Evolutionary conservation across 164 flowering plant genomes (phyloP).

Genomic region (Platanus orientalis): DNA sequence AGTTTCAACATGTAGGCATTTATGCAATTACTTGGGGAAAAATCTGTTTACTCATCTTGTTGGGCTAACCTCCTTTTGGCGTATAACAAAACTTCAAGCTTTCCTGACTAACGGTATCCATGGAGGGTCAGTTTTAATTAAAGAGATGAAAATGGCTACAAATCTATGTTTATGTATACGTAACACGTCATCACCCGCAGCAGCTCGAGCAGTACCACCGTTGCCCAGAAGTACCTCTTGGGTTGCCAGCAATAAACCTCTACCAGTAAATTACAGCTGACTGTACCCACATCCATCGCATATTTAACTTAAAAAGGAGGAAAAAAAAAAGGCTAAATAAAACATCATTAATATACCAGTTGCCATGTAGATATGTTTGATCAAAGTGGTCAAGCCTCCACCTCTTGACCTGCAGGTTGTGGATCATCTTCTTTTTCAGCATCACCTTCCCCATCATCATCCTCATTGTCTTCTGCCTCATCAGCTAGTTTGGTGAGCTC

Average conservation of each 20-base stretch:
- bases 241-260: neutral
- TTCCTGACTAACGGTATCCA: neutral
- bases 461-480: slow-evolving; percentile 68
- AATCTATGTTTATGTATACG: slow-evolving; percentile 9
- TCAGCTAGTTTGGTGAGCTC: slow-evolving; percentile 89
- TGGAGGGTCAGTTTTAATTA: neutral
- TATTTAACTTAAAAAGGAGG: neutral
- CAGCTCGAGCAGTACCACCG: slow-evolving; percentile 3
- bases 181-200: slow-evolving; percentile 1
- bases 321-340: neutral
- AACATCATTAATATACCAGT: neutral
- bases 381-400: slow-evolving; percentile 1
- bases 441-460: slow-evolving; percentile 23
- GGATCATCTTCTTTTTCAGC: slow-evolving; percentile 19
- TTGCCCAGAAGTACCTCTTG: neutral
- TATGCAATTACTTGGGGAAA: neutral
- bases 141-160: slow-evolving; percentile 12
- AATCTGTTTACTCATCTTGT: neutral
- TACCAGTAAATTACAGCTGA: neutral
- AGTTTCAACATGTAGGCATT: neutral
- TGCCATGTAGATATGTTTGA: neutral
- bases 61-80: neutral
- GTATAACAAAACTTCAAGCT: neutral
- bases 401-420: slow-evolving; percentile 14
- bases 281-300: neutral